Conservation (phyloP, 495 filamentous ascomycete genomes). For the Aspergillus heteromorphus region DNA sequence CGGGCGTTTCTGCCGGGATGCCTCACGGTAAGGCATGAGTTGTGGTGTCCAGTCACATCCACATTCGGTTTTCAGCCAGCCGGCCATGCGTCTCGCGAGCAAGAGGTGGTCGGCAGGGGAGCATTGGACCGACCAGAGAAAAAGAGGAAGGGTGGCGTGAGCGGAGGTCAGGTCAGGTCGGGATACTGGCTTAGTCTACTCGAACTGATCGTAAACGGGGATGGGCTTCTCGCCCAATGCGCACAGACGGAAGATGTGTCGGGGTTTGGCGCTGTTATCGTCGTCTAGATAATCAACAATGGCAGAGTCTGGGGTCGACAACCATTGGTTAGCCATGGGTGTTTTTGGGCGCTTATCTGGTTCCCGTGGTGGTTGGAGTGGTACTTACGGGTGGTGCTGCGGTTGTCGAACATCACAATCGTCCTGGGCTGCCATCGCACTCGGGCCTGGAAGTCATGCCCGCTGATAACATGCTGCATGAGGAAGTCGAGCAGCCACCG, state of each 20-base stretch:
- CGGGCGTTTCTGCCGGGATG: background rate
- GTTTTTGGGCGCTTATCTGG: background rate
- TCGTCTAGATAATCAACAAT: conserved; percentile 50
- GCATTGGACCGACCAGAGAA: background rate
- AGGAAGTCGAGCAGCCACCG: conserved; percentile 72
- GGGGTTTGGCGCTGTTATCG: conserved; percentile 37
- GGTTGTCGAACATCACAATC: conserved; percentile 83
- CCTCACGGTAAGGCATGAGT: background rate
- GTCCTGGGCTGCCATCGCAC: conserved; percentile 78
- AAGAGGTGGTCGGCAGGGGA: too few species aligned
- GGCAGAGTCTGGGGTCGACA: conserved; percentile 40
- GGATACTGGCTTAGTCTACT: too few species aligned
- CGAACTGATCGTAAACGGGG: conserved; percentile 43
- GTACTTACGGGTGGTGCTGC: conserved; percentile 52
- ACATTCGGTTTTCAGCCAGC: too few species aligned
- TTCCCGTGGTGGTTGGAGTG: background rate
- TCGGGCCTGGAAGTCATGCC: conserved; percentile 84
- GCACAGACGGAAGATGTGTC: conserved; percentile 51
- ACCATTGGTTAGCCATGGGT: conserved; percentile 12
- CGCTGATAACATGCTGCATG: conserved; percentile 76
- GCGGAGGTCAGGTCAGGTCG: background rate
- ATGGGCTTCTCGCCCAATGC: conserved; percentile 49
- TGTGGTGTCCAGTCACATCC: background rate
- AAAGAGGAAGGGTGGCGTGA: conserved; percentile 1
- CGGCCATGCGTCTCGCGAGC: background rate